Evolutionary conservation across 768 basidiomycete species (phyloP).

Genomic region (Auricularia heimuer): DNA sequence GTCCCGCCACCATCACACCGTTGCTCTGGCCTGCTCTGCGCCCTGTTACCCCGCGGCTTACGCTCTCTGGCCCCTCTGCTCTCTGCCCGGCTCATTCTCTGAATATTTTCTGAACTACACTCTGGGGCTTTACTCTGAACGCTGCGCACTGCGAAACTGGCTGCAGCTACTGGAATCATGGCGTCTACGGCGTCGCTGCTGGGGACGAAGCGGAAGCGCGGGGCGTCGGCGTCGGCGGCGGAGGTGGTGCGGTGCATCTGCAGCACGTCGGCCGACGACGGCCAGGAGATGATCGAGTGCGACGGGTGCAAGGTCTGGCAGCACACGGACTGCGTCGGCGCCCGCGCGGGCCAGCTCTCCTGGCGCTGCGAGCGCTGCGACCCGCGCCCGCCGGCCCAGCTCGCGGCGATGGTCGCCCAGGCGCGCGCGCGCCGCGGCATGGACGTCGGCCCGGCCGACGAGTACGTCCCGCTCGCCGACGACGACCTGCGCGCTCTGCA

Average conservation of each 20-base stretch:
- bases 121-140: no score
- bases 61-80: no score
- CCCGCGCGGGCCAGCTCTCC: not conserved
- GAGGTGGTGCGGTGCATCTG: conserved; percentile 1
- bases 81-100: no score
- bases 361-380: not conserved
- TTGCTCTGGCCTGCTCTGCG: no score
- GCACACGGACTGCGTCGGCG: not conserved
- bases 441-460: not conserved
- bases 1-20: no score
- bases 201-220: not conserved
- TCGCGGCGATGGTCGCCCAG: not conserved
- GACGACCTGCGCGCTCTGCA: not conserved
- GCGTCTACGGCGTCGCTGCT: not conserved
- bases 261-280: conserved; percentile 1
- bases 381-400: not conserved
- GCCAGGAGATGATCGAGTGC: not conserved
- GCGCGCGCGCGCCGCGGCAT: not conserved
- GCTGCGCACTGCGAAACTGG: no score
- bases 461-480: not conserved
- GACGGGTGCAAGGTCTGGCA: conserved; percentile 1
- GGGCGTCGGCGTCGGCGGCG: not conserved
- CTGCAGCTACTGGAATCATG: no score
- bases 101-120: no score
- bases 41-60: no score